Percentiles rank a stretch among this genome's conserved stretches.
phyloP scores from a whole-genome alignment of 2,329 filamentous ascomycete genomes.

The Colletotrichum theobromicola region DNA sequence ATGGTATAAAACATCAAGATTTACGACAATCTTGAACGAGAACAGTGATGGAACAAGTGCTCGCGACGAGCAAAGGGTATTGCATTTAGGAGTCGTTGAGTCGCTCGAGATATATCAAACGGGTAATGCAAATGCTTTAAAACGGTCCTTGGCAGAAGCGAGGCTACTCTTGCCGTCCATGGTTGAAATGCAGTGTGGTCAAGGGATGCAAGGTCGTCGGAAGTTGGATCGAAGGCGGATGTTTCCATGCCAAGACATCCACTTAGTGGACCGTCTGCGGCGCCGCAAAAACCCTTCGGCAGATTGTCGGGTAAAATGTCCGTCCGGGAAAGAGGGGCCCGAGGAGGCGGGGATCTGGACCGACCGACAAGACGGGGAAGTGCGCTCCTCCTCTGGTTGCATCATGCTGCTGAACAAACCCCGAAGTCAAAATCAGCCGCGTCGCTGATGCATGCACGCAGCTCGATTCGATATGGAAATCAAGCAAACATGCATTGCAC shows the following conservation, averaged over 20 bases:
- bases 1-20: not conserved
- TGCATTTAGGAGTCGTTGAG: not conserved
- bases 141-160: not conserved
- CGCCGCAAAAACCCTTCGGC: not conserved
- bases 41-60: not conserved
- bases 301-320: not conserved
- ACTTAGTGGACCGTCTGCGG: not conserved
- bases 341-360: no score
- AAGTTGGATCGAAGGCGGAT: not conserved
- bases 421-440: not conserved
- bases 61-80: not conserved
- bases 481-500: not conserved
- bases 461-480: not conserved
- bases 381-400: not conserved
- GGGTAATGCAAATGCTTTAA: not conserved
- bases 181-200: not conserved
- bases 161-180: not conserved
- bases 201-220: not conserved
- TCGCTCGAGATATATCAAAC: not conserved
- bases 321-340: not conserved
- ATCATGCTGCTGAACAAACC: not conserved
- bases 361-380: not conserved
- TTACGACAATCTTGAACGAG: not conserved
- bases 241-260: not conserved
- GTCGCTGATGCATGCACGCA: not conserved